These are phyloP conservation scores for Hypoxylon sp. DNA, from an alignment of 2,329 filamentous ascomycete species.

Conservation along the genomic window DNA sequence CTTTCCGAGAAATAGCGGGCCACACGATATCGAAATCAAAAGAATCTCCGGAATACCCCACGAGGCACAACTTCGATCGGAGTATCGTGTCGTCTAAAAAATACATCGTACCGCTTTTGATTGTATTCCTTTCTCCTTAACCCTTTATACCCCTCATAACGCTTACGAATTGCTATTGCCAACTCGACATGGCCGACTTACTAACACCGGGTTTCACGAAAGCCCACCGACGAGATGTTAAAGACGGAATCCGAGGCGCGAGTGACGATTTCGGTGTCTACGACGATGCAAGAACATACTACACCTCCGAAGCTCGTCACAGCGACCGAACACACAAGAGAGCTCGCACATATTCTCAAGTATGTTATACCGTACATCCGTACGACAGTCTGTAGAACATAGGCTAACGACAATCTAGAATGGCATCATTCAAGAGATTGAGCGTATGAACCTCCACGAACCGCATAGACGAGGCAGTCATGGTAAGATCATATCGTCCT, in stretches of 20 bases:
- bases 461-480: constrained; percentile 73
- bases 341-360: constrained; percentile 71
- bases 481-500: constrained; percentile 58
- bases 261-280: constrained; percentile 66
- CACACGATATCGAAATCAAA: constrained; percentile 27
- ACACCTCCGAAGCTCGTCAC: constrained; percentile 69
- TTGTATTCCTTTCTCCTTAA: constrained; percentile 35
- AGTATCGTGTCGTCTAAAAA: constrained; percentile 16
- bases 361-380: constrained; percentile 48
- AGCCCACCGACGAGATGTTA: constrained; percentile 38
- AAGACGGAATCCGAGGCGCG: constrained; percentile 54
- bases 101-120: constrained; percentile 34
- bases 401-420: constrained; percentile 61
- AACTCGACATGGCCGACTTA: constrained; percentile 47
- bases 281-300: constrained; percentile 73
- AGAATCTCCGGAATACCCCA: constrained; percentile 35
- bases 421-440: constrained; percentile 67
- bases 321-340: constrained; percentile 64
- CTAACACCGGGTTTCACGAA: constrained; percentile 40
- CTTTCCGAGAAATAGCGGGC: constrained; percentile 14
- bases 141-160: constrained; percentile 13
- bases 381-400: constrained; percentile 9
- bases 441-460: constrained; percentile 66
- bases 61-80: constrained; percentile 17
- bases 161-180: constrained; percentile 27